phyloP scores from a whole-genome alignment of 1,139 yeast genomes.

The Saccharomyces hybrid region DNA sequence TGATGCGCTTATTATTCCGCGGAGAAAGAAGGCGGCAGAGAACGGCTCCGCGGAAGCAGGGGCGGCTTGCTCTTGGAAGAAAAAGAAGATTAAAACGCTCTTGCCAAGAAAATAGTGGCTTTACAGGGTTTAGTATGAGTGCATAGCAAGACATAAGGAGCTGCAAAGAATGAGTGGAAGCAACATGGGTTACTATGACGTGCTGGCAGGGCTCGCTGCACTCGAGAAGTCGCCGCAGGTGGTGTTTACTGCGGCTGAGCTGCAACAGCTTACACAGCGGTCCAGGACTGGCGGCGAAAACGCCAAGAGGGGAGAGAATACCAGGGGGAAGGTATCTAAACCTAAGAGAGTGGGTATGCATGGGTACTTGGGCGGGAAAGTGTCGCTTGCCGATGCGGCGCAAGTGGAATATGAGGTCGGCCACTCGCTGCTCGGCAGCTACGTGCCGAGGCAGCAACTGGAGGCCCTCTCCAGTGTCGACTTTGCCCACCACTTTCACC shows the following conservation, averaged over 20 bases:
- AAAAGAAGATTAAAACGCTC: neutral
- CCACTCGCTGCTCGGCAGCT: constrained; percentile 30
- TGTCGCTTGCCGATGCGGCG: constrained; percentile 21
- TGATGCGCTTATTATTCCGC: neutral
- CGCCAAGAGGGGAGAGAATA: constrained; percentile 7
- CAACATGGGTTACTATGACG: constrained; percentile 22
- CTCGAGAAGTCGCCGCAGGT: constrained; percentile 28
- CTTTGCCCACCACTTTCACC: constrained; percentile 30
- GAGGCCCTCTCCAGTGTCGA: constrained; percentile 30
- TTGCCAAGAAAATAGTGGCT: neutral
- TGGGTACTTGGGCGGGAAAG: constrained; percentile 27
- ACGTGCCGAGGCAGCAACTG: constrained; percentile 28
- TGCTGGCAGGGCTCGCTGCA: constrained; percentile 26
- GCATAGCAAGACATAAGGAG: neutral
- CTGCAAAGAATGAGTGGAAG: neutral
- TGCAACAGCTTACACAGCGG: constrained; percentile 19
- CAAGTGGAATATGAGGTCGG: constrained; percentile 23
- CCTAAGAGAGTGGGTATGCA: constrained; percentile 22
- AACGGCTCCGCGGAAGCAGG: neutral
- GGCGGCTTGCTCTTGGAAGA: neutral
- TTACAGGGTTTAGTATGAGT: neutral
- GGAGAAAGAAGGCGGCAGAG: neutral
- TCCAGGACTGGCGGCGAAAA: constrained; percentile 8
- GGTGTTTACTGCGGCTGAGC: constrained; percentile 20
- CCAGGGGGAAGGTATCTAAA: constrained; percentile 5